phyloP scores from a whole-genome alignment of 345 rosid genomes.

The Euphorbia lathyris region DNA sequence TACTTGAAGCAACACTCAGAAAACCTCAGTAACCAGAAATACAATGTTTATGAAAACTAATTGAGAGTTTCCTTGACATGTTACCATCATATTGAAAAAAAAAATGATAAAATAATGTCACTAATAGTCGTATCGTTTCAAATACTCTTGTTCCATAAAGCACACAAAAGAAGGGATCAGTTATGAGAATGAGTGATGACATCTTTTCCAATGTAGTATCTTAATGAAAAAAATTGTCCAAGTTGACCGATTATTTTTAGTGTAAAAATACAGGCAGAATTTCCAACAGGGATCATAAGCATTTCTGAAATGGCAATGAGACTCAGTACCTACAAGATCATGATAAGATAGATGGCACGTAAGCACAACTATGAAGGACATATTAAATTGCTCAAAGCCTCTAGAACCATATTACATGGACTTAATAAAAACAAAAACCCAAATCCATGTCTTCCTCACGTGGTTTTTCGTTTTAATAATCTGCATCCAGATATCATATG shows the following conservation, averaged over 20 bases:
- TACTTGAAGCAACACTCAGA: background rate
- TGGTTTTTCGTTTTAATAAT: too few relatives aligned
- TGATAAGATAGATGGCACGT: background rate
- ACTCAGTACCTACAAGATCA: background rate
- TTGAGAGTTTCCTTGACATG: background rate
- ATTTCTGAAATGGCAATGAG: background rate
- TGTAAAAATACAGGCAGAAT: background rate
- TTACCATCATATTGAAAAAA: background rate
- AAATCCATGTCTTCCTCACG: background rate
- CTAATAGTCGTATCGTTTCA: background rate
- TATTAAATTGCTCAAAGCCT: background rate
- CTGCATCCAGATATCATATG: background rate
- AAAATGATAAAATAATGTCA: background rate
- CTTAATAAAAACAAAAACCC: background rate
- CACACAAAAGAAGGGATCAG: background rate
- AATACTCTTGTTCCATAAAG: background rate
- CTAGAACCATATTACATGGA: background rate
- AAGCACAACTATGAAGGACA: background rate
- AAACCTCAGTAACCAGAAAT: background rate
- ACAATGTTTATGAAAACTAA: constrained; percentile 1
- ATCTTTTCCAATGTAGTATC: constrained; percentile 1
- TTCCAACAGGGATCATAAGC: background rate
- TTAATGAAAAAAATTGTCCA: background rate
- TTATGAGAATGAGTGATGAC: background rate
- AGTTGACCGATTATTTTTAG: background rate